Conservation (phyloP, 192 early-diverging fungal species). For the Chytriomyces hyalinus region DNA sequence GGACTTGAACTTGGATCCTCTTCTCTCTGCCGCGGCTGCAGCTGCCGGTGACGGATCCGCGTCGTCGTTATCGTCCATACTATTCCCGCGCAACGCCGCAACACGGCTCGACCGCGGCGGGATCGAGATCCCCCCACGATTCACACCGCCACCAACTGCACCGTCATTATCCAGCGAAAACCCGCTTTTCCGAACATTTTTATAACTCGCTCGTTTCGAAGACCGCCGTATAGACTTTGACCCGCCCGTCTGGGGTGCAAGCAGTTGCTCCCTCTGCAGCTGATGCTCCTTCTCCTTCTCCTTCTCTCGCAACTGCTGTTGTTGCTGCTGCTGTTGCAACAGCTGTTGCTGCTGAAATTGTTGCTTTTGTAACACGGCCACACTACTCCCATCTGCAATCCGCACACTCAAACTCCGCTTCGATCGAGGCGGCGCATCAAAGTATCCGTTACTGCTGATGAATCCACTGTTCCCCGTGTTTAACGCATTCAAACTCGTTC, state of each 20-base stretch:
- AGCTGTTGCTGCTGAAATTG: background rate
- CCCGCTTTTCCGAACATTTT: background rate
- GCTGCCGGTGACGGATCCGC: background rate
- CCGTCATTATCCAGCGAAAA: too few species aligned
- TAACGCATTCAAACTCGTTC: background rate
- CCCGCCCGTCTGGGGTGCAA: background rate
- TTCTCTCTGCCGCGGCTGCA: background rate
- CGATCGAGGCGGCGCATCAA: background rate
- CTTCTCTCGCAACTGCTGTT: background rate
- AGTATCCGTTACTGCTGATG: background rate
- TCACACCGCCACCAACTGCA: too few species aligned
- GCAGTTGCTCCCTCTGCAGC: background rate
- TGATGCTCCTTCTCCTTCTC: background rate
- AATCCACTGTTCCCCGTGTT: background rate
- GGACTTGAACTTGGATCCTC: constrained; percentile 52
- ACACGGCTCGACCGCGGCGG: background rate
- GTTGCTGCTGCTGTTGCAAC: background rate
- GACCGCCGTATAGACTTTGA: background rate
- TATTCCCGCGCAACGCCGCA: background rate
- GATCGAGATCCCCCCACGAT: background rate
- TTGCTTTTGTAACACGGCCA: background rate
- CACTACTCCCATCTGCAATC: background rate
- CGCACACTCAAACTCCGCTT: background rate
- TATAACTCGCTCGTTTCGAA: background rate
- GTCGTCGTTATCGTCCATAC: background rate